Conservation (phyloP, 805 yeast genomes). For the Starmera amethionina region DNA sequence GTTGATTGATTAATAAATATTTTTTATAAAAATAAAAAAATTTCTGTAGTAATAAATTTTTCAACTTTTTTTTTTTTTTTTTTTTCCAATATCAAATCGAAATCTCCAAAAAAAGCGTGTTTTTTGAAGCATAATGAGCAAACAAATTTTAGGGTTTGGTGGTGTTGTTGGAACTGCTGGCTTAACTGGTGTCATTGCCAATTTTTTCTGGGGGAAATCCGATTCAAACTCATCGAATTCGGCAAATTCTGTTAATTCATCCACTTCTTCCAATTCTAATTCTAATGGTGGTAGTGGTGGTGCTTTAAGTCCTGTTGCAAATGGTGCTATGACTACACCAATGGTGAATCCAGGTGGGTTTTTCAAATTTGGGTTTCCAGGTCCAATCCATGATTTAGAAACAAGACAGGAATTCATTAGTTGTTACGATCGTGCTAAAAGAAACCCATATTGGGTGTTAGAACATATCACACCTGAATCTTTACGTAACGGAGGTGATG, state of each 20-base stretch:
- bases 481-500: constrained; percentile 36
- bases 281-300: no score
- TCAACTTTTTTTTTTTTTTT: no score
- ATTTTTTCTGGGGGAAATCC: constrained; percentile 23
- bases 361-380: constrained; percentile 91
- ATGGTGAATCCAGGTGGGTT: constrained; percentile 65
- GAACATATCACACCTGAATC: constrained; percentile 82
- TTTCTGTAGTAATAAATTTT: no score
- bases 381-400: constrained; percentile 82
- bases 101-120: no score
- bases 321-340: constrained; percentile 17
- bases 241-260: constrained; percentile 2
- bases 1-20: no score
- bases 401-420: constrained; percentile 70
- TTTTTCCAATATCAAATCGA: no score
- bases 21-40: no score
- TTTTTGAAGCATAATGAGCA: no score
- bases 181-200: constrained; percentile 22
- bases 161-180: constrained; percentile 20
- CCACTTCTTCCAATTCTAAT: constrained; percentile 1
- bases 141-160: neutral
- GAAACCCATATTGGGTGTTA: constrained; percentile 80
- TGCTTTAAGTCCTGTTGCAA: neutral
- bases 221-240: constrained; percentile 2
- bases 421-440: constrained; percentile 74